A percentile compares a stretch with the other conserved stretches of the same genome.
Conservation (phyloP, 2,329 filamentous ascomycete genomes). For the Acephala macrosclerotiorum region DNA sequence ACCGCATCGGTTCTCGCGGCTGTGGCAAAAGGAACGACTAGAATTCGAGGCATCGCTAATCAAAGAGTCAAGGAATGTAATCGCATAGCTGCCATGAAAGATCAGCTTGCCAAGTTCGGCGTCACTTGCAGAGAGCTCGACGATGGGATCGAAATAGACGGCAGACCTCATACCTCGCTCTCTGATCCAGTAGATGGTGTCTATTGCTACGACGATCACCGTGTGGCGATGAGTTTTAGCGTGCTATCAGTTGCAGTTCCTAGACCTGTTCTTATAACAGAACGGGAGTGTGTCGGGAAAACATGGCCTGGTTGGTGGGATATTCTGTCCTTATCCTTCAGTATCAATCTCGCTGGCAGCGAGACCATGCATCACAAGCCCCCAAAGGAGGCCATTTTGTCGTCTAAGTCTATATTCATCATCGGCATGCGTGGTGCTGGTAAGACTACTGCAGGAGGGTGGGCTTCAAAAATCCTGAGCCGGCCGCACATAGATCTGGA, state of each 20-base stretch:
- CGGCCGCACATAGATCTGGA: slow-evolving; percentile 88
- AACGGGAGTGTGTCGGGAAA: slow-evolving; percentile 94
- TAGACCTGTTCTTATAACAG: slow-evolving; percentile 77
- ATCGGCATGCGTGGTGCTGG: slow-evolving; percentile 98
- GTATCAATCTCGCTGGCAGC: slow-evolving; percentile 77
- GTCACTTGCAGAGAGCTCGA: slow-evolving; percentile 87
- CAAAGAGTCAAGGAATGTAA: slow-evolving; percentile 99
- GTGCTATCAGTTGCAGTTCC: slow-evolving; percentile 80
- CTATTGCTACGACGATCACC: slow-evolving; percentile 96
- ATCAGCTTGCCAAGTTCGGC: slow-evolving; percentile 92
- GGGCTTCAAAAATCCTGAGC: slow-evolving; percentile 79
- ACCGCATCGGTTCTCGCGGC: slow-evolving; percentile 93
- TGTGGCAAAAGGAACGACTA: slow-evolving; percentile 82
- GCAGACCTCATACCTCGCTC: slow-evolving; percentile 56
- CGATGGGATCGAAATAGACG: slow-evolving; percentile 84
- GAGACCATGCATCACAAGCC: slow-evolving; percentile 52
- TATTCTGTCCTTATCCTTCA: slow-evolving; percentile 78
- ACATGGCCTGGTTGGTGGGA: slow-evolving; percentile 99
- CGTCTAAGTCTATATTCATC: slow-evolving; percentile 80
- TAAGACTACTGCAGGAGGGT: slow-evolving; percentile 91
- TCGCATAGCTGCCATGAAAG: slow-evolving; percentile 93
- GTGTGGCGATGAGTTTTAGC: slow-evolving; percentile 98
- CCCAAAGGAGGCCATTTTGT: slow-evolving; percentile 46
- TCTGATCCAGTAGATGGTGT: slow-evolving; percentile 70
- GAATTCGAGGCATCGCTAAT: slow-evolving; percentile 94